Percentiles rank a stretch among this genome's conserved stretches.
Evolutionary conservation across 306 rosid genomes (phyloP).

Genomic region (Oemleria cerasiformis): DNA sequence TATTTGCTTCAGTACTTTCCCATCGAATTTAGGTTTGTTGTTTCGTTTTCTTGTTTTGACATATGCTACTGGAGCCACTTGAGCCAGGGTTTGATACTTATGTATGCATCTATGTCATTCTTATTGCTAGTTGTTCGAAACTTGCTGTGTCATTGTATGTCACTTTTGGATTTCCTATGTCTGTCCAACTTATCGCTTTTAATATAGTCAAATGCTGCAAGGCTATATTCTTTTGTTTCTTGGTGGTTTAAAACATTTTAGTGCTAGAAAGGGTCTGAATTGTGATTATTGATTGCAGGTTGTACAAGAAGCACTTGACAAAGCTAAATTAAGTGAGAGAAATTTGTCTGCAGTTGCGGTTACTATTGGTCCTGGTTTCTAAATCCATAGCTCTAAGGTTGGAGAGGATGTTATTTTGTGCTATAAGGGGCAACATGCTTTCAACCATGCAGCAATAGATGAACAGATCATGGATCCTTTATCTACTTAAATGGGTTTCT

Average conservation of each 20-base stretch:
- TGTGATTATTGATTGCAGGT: conserved; percentile 53
- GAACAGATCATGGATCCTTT: conserved; percentile 88
- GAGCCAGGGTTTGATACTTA: background rate
- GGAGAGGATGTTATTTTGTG: conserved; percentile 96
- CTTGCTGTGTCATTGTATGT: conserved; percentile 1
- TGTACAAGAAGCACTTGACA: conserved; percentile 84
- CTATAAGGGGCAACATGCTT: conserved; percentile 98
- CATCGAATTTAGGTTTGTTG: background rate
- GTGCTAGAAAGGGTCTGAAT: conserved; percentile 13
- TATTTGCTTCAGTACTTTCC: background rate
- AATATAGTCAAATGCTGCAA: conserved; percentile 18
- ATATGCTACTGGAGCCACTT: background rate
- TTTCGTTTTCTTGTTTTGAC: background rate
- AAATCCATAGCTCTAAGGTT: conserved; percentile 76
- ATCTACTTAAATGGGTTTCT: conserved; percentile 77
- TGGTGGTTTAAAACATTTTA: background rate
- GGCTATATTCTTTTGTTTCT: conserved; percentile 17
- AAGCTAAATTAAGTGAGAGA: conserved; percentile 65
- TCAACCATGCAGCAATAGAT: conserved; percentile 86
- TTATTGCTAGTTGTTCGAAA: background rate
- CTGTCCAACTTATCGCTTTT: conserved; percentile 27
- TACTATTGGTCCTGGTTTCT: conserved; percentile 97
- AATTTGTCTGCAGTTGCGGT: conserved; percentile 92
- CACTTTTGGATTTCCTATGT: conserved; percentile 1
- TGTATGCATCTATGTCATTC: background rate